A percentile compares a stretch with the other conserved stretches of the same genome.
phyloP scores from a whole-genome alignment of 2,329 filamentous ascomycete genomes.

The Clonostachys sp. region DNA sequence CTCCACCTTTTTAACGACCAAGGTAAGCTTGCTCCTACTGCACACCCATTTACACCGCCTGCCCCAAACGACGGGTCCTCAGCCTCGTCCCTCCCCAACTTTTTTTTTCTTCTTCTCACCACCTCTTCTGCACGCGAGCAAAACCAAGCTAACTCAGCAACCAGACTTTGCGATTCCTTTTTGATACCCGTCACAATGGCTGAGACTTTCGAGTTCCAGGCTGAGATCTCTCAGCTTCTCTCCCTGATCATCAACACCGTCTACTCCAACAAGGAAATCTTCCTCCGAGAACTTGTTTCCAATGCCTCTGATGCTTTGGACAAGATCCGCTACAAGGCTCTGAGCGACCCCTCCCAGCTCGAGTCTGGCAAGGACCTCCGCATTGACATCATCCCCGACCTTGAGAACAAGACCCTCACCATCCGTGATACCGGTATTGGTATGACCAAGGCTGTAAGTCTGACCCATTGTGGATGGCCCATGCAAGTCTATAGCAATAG shows the following conservation, averaged over 20 bases:
- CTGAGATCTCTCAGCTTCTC: slow-evolving; percentile 99
- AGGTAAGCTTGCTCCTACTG: slow-evolving; percentile 9
- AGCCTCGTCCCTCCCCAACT: background rate
- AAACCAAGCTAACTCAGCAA: background rate
- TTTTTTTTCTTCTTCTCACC: slow-evolving; percentile 2
- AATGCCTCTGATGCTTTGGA: slow-evolving; percentile 98
- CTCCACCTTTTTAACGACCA: slow-evolving; percentile 9
- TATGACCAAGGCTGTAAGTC: slow-evolving; percentile 98
- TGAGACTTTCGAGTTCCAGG: slow-evolving; percentile 99
- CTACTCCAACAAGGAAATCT: slow-evolving; percentile 99
- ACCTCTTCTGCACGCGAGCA: slow-evolving; percentile 1
- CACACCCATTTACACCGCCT: background rate
- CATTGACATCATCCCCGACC: slow-evolving; percentile 98
- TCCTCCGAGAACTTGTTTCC: slow-evolving; percentile 96
- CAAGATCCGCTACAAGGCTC: slow-evolving; percentile 99
- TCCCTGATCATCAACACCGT: slow-evolving; percentile 99
- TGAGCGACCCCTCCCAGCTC: slow-evolving; percentile 96
- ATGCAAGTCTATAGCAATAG: background rate
- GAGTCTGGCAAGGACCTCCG: slow-evolving; percentile 96
- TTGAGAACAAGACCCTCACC: slow-evolving; percentile 95
- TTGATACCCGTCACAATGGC: slow-evolving; percentile 64
- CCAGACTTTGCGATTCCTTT: slow-evolving; percentile 17
- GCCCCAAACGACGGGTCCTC: background rate
- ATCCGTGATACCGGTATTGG: slow-evolving; percentile 98
- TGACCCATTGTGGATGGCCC: slow-evolving; percentile 1